Base-by-base conservation (phyloP, 2,329 filamentous ascomycete genomes). In the Paracorniculantispora psalliotae region DNA sequence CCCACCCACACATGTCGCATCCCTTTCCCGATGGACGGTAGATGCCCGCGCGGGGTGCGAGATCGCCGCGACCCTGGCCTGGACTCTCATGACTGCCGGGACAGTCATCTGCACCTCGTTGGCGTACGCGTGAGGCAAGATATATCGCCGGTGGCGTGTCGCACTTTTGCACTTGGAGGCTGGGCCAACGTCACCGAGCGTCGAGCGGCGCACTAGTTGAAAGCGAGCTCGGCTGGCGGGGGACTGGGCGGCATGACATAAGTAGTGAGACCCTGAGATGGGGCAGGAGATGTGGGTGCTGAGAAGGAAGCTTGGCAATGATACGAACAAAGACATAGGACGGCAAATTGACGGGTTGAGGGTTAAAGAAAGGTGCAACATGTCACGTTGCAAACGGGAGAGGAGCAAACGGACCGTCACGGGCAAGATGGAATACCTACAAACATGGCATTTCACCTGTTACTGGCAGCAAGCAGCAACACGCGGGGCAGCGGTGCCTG, bases 161-260 rank as follows among this genome's bases (percentile, higher is more conserved):
- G 21, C 39, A 23, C 30, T 43, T 44, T 37, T n/a, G 23, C 23
- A 10, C 8, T 10, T 19, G 3, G 35, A 39, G 52, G 46, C 54
- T 57, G 46, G 54, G 54, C 54, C 25, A 57, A 57, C 54, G 54
- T 57, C 54, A 57, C 54, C 43, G 54, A 39, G 54, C 23, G 54
- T 50, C 25, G 35, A 21, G 21, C 49, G 51, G 39, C 26, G 37
- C 39, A 21, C 44, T 56, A 41, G 15, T n/a, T n/a, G n/a, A n/a
- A n/a, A n/a, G 17, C 17, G 23, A 13, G 21, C 26, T n/a, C 30
- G 28, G 3, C 13, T 15, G 23, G 10, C 30, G 25, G 51, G 26
- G 37, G 37, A 41, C 15, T 33, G 30, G 30, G 30, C 30, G 30
- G 17, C 28, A 17, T 37, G 21, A 37, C 19, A 46, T 7, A 23